Conservation (phyloP, 2,329 filamentous ascomycete species). For the Clonostachys rhizophaga region DNA sequence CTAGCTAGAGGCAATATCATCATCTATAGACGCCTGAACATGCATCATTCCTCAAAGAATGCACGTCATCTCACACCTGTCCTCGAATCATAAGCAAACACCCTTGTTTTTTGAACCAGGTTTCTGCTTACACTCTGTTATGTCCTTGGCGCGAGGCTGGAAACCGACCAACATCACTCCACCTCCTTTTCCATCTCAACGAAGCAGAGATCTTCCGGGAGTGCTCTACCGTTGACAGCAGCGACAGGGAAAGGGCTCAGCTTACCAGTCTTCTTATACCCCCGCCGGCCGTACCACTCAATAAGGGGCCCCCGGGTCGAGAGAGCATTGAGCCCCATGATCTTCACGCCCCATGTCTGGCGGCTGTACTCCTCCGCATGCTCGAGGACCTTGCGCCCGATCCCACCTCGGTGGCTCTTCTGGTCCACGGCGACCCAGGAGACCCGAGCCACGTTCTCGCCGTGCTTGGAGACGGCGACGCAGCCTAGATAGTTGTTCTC, state of each 20-base stretch:
- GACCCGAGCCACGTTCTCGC: conserved; percentile 10
- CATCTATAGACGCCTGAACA: no score
- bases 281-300: not conserved
- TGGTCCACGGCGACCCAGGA: conserved; percentile 17
- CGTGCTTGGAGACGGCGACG: not conserved
- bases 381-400: not conserved
- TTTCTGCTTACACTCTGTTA: no score
- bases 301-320: conserved; percentile 6
- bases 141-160: no score
- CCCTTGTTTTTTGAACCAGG: no score
- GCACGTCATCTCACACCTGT: no score
- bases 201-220: conserved; percentile 24
- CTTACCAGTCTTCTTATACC: conserved; percentile 19
- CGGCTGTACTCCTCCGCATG: not conserved
- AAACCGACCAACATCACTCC: not conserved
- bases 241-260: conserved; percentile 21
- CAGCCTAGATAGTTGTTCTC: conserved; percentile 8
- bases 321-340: not conserved
- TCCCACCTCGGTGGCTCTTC: not conserved
- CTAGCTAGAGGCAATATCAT: no score
- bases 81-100: no score
- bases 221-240: conserved; percentile 1
- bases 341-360: not conserved
- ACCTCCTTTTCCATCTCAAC: conserved; percentile 24
- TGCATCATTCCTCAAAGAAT: no score